These are phyloP conservation scores for Spirogloea muscicola DNA, from an alignment of 139 green algal species.

Conservation along the genomic window DNA sequence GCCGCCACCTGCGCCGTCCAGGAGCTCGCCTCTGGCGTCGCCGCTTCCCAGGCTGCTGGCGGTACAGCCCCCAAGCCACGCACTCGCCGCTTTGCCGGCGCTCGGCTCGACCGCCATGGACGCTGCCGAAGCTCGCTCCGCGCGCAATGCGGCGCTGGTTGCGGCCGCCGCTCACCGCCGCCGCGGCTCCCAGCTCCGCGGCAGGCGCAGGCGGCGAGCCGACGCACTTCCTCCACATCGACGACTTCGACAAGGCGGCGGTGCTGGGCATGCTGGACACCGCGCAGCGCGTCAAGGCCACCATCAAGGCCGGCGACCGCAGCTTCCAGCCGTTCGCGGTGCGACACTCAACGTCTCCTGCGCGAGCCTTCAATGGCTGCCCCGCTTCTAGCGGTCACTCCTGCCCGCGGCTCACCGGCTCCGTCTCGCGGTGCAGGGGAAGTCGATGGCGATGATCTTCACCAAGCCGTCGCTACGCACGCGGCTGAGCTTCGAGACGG, in stretches of 20 bases:
- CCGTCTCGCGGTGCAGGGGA: slow-evolving; percentile 89
- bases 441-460: slow-evolving; percentile 98
- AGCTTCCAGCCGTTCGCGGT: slow-evolving; percentile 17
- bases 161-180: too few species aligned
- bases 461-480: slow-evolving; percentile 96
- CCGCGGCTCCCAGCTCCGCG: too few species aligned
- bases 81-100: neutral
- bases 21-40: neutral
- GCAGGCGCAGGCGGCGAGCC: neutral
- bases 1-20: neutral
- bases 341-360: neutral
- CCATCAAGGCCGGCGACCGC: slow-evolving; percentile 72
- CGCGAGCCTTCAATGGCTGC: neutral
- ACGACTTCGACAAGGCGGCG: slow-evolving; percentile 88
- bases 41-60: neutral
- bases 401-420: neutral
- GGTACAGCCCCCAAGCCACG: neutral
- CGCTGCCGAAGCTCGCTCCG: neutral
- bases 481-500: slow-evolving; percentile 95
- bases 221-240: slow-evolving; percentile 85
- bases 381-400: too few species aligned
- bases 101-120: neutral
- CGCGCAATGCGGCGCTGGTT: neutral
- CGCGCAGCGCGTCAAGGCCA: slow-evolving; percentile 73
- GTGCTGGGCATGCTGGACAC: slow-evolving; percentile 79